Evolutionary conservation across 495 filamentous ascomycete genomes (phyloP), one percentile per base, ranked within the genome.

Genomic region (Endocarpon pusillum): DNA sequence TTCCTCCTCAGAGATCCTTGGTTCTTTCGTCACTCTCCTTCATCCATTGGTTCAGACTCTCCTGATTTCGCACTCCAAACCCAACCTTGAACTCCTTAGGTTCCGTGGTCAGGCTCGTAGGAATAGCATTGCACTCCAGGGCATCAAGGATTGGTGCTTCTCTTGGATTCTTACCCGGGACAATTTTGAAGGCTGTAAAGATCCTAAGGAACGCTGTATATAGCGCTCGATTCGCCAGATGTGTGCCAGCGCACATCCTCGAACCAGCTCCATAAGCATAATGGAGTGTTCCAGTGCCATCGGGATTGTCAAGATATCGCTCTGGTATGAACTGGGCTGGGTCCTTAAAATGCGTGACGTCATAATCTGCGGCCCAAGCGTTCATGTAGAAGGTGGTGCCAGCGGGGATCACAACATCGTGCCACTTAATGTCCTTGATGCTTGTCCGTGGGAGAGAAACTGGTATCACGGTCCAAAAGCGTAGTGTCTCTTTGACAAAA

Each of bases 381-480:
- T 80, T 80, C 68, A 79, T 72, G 48, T 75, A 75, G 43, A 80
- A 77, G 8, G 67, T 66, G 3, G 71, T 80, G 1, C 71, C 71
- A 1, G 71, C 63, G 0, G 74, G 74, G 11, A 78, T 76, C 1
- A 52, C 59, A 0, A 64, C 62, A 9, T 66, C 63, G 19, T 73
- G 59, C 50, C 62, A 80, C 20, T 57, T 46, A 29, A 81, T 74
- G 33, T 74, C 69, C 45, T 75, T 75, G 49, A 71, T 70, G 40
- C 56, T 71, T 17, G 64, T 66, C 3, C 75, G 61, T 0, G 77
- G 77, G 4, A 82, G 59, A 41, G 73, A 77, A 41, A 81, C 74
- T 2, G 76, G 73, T 41, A 81, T 72, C n/a, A 82, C 75, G 2
- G 69, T 75, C 66, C 69, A 82, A 57, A 68, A 82, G 36, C 77